Percentiles rank a stretch among this genome's conserved stretches.
Conservation (phyloP, 495 filamentous ascomycete species). For the Aspergillus nanangensis region DNA sequence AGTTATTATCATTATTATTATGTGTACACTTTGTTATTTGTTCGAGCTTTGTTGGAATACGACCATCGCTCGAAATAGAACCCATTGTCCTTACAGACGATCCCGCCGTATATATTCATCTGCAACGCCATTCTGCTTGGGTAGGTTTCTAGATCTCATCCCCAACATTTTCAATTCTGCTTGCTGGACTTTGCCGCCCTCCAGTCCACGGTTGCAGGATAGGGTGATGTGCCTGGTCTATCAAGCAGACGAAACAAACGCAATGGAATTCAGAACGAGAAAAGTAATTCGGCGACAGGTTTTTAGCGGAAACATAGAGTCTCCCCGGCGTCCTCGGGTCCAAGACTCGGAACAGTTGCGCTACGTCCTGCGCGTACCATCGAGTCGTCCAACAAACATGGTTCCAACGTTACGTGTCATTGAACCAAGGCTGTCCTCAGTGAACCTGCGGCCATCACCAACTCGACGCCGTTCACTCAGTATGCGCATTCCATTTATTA, state of each 20-base stretch:
- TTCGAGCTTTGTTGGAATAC: slow-evolving; percentile 11
- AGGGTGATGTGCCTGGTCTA: slow-evolving; percentile 12
- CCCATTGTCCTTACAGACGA: not conserved
- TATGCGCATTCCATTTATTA: slow-evolving; percentile 12
- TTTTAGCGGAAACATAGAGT: slow-evolving; percentile 6
- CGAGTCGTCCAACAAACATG: not conserved
- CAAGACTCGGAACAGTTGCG: slow-evolving; percentile 11
- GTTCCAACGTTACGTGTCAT: no score
- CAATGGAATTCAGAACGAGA: slow-evolving; percentile 17
- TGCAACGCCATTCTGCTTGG: no score
- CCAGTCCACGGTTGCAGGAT: not conserved
- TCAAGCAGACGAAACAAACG: slow-evolving; percentile 7
- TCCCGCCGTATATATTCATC: not conserved
- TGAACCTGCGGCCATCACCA: not conserved
- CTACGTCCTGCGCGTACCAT: slow-evolving; percentile 7
- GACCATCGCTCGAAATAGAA: slow-evolving; percentile 1
- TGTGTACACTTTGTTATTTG: slow-evolving; percentile 5
- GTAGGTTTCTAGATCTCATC: no score
- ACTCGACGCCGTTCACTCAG: slow-evolving; percentile 11
- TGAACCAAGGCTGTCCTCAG: slow-evolving; percentile 4
- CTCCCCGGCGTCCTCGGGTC: slow-evolving; percentile 5
- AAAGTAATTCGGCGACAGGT: slow-evolving; percentile 11
- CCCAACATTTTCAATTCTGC: not conserved
- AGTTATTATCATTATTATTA: not conserved
- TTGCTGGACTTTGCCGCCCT: not conserved